These are phyloP conservation scores for Thelephora ganbajun DNA, from an alignment of 768 basidiomycete genomes.

Conservation along the genomic window DNA sequence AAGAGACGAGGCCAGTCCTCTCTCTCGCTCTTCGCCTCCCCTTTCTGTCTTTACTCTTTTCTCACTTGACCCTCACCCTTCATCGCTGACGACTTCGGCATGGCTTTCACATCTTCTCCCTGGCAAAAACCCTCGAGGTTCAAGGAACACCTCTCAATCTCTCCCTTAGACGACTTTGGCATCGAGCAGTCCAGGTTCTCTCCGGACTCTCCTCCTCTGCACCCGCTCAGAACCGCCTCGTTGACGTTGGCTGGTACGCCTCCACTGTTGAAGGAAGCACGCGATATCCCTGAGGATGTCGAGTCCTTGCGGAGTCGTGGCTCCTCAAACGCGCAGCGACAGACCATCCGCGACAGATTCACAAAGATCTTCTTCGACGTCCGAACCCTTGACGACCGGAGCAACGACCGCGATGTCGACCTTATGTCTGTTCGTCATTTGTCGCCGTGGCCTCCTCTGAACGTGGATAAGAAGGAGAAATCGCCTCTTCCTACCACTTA, in stretches of 20 bases:
- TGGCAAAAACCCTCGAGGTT: not conserved
- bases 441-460: conserved; percentile 24
- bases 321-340: conserved; percentile 5
- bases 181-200: conserved; percentile 28
- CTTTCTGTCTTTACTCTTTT: too few species aligned
- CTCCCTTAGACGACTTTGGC: conserved; percentile 10
- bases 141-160: not conserved
- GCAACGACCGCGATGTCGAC: conserved; percentile 13
- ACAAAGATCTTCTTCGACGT: conserved; percentile 24
- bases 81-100: too few species aligned
- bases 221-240: conserved; percentile 16
- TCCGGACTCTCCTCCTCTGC: conserved; percentile 24
- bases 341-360: conserved; percentile 18
- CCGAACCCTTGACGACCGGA: conserved; percentile 13
- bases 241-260: conserved; percentile 14
- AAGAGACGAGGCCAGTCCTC: too few species aligned
- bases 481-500: conserved; percentile 9
- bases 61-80: too few species aligned
- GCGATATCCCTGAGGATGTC: conserved; percentile 15
- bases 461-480: conserved; percentile 22
- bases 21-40: too few species aligned
- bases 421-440: conserved; percentile 14
- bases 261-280: conserved; percentile 8
- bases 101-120: too few species aligned
- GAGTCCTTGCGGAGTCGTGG: conserved; percentile 10